These are phyloP conservation scores for Aureobasidium sp. DNA, from an alignment of 2,329 filamentous ascomycete genomes.

Conservation along the genomic window DNA sequence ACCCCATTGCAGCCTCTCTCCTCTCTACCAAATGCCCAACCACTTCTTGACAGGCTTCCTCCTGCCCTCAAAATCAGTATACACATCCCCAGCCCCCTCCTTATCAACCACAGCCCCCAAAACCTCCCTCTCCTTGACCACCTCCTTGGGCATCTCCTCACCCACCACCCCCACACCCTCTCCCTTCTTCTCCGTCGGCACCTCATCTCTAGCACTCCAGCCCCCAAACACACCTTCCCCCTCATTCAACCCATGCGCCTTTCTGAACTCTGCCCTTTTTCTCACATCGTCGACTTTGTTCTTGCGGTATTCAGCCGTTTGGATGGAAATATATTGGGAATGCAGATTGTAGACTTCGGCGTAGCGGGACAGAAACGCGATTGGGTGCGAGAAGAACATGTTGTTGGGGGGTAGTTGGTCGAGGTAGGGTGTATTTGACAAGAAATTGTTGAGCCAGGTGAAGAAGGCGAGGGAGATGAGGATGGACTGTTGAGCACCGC, in stretches of 20 bases:
- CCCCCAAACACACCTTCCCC: conserved; percentile 43
- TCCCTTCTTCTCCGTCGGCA: conserved; percentile 26
- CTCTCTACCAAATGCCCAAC: conserved; percentile 67
- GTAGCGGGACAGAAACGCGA: conserved; percentile 58
- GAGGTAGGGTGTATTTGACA: conserved; percentile 67
- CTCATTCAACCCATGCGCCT: conserved; percentile 73
- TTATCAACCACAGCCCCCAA: conserved; percentile 25
- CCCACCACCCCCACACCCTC: background rate
- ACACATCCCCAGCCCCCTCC: conserved; percentile 29
- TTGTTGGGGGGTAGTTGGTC: conserved; percentile 68
- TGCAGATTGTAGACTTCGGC: conserved; percentile 70
- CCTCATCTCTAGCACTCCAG: conserved; percentile 36
- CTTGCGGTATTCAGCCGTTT: conserved; percentile 64
- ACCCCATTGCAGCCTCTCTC: background rate
- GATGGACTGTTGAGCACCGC: conserved; percentile 47
- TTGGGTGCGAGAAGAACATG: conserved; percentile 62
- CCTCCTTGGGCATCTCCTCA: background rate
- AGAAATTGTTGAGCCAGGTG: conserved; percentile 74
- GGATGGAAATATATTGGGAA: conserved; percentile 60
- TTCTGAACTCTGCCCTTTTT: conserved; percentile 78
- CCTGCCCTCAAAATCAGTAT: conserved; percentile 30
- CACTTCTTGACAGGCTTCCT: conserved; percentile 66
- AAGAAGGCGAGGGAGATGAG: conserved; percentile 61
- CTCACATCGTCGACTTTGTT: conserved; percentile 75
- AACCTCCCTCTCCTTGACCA: conserved; percentile 17